Base-by-base conservation (phyloP, 768 basidiomycete genomes). In the Lentinula guzmanii region DNA sequence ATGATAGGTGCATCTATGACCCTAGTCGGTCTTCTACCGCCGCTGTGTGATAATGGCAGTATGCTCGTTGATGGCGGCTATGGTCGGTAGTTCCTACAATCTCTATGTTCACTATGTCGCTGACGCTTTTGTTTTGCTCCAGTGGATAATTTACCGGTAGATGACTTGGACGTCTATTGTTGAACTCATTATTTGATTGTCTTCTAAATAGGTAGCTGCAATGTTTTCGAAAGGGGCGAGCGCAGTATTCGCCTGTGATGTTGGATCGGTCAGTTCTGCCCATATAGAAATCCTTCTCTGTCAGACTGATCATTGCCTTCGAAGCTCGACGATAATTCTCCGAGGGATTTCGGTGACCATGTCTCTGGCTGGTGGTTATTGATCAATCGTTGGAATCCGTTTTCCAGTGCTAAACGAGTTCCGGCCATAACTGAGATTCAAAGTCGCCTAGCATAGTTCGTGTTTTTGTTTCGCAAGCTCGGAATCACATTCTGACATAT, bases 281-380 rank as follows among this genome's bases (percentile, higher is more conserved):
- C n/a, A 42, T 9, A 13, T 5, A 43, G 41, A 42, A 33, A 33
- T 45, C 15, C 5, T 10, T 7, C 13, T 35, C 9, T n/a, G 18
- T 8, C 41, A 16, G 8, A 43, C 18, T 50, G 13, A 3, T 31
- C n/a, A 15, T 41, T 65, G 33, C 13, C 37, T 10, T 51, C 24
- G 42, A 37, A 93, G 85, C 80, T 95, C 61, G 96, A 98, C 68
- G 97, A 99, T 70, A 98, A 96, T 62, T 92, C 92, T 1, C 95
- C 96, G 0, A 82, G 97, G 58, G 89, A 91, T 66, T 97, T 95
- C 72, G 95, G 97, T 5, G 97, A 99, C 68, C 88, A 91, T 1
- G 82, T 99, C 2, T 97, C 95, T 3, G 97, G 97, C 33, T 97
- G 92, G 88, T 98, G 93, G 91, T 82, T 98, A 16, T 76, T 98